Evolutionary conservation across 2,329 filamentous ascomycete genomes (phyloP), one percentile per base, ranked within the genome.

Genomic region (Claviceps arundinis): DNA sequence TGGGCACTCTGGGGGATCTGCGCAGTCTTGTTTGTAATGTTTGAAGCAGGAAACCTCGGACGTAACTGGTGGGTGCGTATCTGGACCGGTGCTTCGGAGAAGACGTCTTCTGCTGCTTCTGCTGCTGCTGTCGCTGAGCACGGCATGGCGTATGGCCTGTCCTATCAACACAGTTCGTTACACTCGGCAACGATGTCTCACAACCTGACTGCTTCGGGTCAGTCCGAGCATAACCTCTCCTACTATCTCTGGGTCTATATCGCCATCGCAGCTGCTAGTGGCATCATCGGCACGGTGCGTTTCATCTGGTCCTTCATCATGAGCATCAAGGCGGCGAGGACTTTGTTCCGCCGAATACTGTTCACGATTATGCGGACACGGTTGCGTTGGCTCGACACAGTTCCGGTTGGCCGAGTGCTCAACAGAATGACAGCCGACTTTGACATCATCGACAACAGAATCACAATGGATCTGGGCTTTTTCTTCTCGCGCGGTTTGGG

Each of bases 351-450:
- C 22, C 76, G 76, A 50, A 76, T 89, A 56, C 79, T 83, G 44
- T 81, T 78, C 57, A 74, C 79, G 0, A 75, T 91, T 11, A 72
- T 91, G 3, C 78, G 84, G 17, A 82, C 86, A 5, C 86, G 85
- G 1, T 71, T 90, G n/a, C 74, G 85, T 55, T 89, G 85, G 84
- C 74, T 91, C 40, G 87, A 91, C 61, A 90, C 86, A 0, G 82
- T 89, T 0, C 87, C 87, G 0, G 72, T 89, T 1, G 87, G 87
- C 2, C 78, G 87, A 46, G 79, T 90, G 40, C 71, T 90, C 19
- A 91, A 91, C 66, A 77, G 87, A 2, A 88, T 90, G 64, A 88
- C 85, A 0, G 74, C 83, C 3, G 87, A 91, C 65, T 89, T 91
- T 65, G 80, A 83, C 58, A 75, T 81, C 42, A 77, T 90, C 48